These are phyloP conservation scores for Thielaviopsis ethacetica DNA, from an alignment of 2,329 filamentous ascomycete genomes.

Conservation along the genomic window DNA sequence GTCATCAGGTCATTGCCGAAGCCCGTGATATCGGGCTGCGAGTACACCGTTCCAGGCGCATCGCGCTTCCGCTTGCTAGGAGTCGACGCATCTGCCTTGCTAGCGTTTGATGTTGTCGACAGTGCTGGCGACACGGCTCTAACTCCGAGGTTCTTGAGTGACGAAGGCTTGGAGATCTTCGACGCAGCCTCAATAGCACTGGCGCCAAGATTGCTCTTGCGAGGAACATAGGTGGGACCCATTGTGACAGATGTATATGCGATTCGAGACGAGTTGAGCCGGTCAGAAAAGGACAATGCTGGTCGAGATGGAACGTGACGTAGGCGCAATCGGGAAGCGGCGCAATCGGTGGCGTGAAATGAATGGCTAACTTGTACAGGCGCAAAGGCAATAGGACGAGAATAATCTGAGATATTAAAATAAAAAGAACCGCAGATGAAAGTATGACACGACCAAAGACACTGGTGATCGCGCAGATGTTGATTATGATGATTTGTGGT, in stretches of 20 bases:
- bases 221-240: conserved; percentile 5
- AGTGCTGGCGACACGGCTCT: conserved; percentile 47
- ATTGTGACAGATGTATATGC: neutral
- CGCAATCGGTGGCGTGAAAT: neutral
- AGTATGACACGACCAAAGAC: neutral
- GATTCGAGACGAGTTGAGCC: neutral
- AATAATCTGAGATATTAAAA: neutral
- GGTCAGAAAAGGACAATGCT: neutral
- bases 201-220: conserved; percentile 5
- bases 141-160: conserved; percentile 29
- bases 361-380: neutral
- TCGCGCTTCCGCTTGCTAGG: conserved; percentile 48
- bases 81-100: conserved; percentile 38
- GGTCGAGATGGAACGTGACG: neutral
- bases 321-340: neutral
- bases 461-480: neutral
- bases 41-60: conserved; percentile 43
- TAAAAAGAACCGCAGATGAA: neutral
- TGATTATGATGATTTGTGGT: neutral
- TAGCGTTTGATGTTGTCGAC: conserved; percentile 34
- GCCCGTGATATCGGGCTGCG: conserved; percentile 59
- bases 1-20: conserved; percentile 71
- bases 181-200: conserved; percentile 32
- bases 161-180: conserved; percentile 40
- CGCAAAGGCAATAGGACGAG: neutral